Evolutionary conservation across 108 stramenopile species (phyloP).

Genomic region (Skeletonema grethae): DNA sequence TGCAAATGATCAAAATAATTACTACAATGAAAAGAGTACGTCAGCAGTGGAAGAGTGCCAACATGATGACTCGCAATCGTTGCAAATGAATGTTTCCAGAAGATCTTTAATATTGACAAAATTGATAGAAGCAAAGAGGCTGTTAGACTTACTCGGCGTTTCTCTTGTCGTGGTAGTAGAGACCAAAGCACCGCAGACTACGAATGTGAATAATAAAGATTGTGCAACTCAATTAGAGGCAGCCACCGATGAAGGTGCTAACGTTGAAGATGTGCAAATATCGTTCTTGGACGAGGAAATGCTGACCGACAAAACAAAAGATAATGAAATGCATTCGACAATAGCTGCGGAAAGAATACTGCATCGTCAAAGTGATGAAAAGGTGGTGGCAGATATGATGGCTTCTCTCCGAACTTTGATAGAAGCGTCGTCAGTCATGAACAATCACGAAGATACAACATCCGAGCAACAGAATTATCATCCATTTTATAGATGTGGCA

Average conservation of each 20-base stretch:
- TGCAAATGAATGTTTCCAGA: neutral
- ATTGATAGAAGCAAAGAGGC: conserved; percentile 41
- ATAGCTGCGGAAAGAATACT: conserved; percentile 22
- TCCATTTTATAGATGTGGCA: conserved; percentile 3
- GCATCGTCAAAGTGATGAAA: conserved; percentile 50
- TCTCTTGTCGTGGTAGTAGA: conserved; percentile 51
- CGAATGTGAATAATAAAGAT: neutral
- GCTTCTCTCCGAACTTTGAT: conserved; percentile 43
- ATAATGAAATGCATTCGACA: conserved; percentile 1
- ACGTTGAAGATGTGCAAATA: neutral
- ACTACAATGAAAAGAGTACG: neutral
- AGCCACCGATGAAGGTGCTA: neutral
- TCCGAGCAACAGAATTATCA: neutral
- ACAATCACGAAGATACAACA: conserved; percentile 9
- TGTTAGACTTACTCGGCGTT: conserved; percentile 51
- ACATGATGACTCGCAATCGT: neutral
- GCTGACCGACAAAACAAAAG: neutral
- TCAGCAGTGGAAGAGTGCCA: neutral
- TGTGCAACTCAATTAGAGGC: neutral
- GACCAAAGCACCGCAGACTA: conserved; percentile 11
- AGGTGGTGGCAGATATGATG: conserved; percentile 53
- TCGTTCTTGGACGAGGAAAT: too few relatives aligned
- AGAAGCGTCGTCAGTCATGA: conserved; percentile 26
- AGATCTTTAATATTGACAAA: conserved; percentile 15
- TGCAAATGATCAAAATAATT: neutral